phyloP scores from a whole-genome alignment of 2,329 filamentous ascomycete genomes.

The Alternaria brassicicola region DNA sequence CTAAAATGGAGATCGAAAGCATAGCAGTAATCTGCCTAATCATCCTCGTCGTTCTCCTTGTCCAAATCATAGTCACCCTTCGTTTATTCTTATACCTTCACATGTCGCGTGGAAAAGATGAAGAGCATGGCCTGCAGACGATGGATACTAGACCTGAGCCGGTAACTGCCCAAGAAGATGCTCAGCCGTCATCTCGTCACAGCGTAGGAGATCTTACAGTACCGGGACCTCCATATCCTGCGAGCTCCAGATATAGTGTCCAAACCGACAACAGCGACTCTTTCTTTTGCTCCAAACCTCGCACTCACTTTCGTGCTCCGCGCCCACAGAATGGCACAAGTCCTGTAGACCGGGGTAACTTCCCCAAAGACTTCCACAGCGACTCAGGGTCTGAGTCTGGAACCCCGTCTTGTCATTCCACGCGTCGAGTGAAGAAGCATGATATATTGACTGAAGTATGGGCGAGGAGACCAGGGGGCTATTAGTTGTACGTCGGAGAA shows the following conservation, averaged over 20 bases:
- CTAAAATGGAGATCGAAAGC: constrained; percentile 1
- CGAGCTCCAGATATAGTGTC: neutral
- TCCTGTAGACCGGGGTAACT: neutral
- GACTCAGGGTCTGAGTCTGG: neutral
- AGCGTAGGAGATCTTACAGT: neutral
- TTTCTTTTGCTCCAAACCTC: neutral
- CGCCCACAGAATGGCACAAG: neutral
- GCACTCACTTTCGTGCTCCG: neutral
- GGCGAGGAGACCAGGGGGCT: neutral
- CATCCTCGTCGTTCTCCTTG: constrained; percentile 1
- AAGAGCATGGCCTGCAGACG: neutral
- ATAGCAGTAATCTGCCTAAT: neutral
- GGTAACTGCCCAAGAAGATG: neutral
- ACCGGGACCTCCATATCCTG: neutral
- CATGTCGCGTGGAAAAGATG: neutral
- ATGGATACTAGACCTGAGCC: neutral
- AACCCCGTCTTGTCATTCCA: neutral
- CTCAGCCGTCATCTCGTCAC: neutral
- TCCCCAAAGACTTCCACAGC: neutral
- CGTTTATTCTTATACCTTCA: neutral
- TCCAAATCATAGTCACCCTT: constrained; percentile 1
- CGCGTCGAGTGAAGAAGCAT: neutral
- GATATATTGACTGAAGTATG: neutral
- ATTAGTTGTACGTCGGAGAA: neutral
- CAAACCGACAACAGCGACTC: neutral